These are phyloP conservation scores for Diaporthe ilicicola DNA, from an alignment of 2,329 filamentous ascomycete genomes.

Conservation along the genomic window DNA sequence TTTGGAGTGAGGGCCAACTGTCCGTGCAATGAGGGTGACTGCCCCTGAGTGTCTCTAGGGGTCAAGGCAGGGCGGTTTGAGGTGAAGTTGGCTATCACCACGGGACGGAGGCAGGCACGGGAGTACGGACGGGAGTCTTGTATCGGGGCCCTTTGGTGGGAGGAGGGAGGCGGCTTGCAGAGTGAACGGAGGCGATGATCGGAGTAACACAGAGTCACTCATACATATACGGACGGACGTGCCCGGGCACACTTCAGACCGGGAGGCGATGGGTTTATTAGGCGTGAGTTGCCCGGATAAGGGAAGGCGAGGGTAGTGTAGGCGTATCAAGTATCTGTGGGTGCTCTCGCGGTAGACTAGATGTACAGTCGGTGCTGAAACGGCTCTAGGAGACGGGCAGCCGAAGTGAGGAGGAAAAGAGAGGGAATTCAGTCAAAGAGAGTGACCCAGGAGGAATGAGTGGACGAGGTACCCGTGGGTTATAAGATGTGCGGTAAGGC, in stretches of 20 bases:
- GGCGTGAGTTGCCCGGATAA: conserved; percentile 8
- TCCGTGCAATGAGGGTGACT: neutral
- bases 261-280: conserved; percentile 5
- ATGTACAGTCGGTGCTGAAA: conserved; percentile 26
- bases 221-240: conserved; percentile 9
- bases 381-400: conserved; percentile 29
- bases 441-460: conserved; percentile 29
- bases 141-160: neutral
- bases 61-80: conserved; percentile 19
- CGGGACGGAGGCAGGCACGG: conserved; percentile 12
- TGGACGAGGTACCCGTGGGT: conserved; percentile 29
- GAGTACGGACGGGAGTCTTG: conserved; percentile 21
- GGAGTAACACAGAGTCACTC: conserved; percentile 27
- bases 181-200: neutral
- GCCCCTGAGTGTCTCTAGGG: conserved; percentile 11
- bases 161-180: conserved; percentile 18
- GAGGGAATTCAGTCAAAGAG: conserved; percentile 31
- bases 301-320: conserved; percentile 13
- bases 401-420: conserved; percentile 23
- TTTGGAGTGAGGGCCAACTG: conserved; percentile 13
- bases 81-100: conserved; percentile 21
- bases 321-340: conserved; percentile 22
- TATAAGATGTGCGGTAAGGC: conserved; percentile 29
- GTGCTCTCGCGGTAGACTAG: conserved; percentile 14
- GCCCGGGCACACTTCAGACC: conserved; percentile 26